Evolutionary conservation across 805 yeast species (phyloP).

Genomic region (Yamadazyma olivae): DNA sequence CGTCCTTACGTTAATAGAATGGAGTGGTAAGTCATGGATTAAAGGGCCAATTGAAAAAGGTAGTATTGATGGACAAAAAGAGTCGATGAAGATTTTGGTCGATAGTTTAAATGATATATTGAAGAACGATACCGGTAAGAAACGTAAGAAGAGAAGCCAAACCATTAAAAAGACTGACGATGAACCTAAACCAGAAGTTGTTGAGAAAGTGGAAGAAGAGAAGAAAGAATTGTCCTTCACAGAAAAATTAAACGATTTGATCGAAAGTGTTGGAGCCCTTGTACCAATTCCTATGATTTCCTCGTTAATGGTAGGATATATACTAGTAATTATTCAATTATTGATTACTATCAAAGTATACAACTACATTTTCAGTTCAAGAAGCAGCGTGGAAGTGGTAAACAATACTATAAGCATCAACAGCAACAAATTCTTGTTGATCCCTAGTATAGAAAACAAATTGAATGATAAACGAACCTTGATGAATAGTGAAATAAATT

Average conservation of each 20-base stretch:
- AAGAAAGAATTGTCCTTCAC: conserved; percentile 15
- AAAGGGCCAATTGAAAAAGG: conserved; percentile 75
- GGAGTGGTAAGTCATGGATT: conserved; percentile 79
- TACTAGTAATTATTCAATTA: conserved; percentile 12
- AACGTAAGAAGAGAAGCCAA: conserved; percentile 10
- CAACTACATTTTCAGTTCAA: not conserved
- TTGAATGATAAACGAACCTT: conserved; percentile 22
- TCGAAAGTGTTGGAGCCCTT: conserved; percentile 20
- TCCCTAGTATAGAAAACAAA: conserved; percentile 39
- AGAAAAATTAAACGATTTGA: conserved; percentile 18
- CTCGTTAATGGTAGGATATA: conserved; percentile 20
- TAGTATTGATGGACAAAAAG: conserved; percentile 68
- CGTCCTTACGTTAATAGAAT: conserved; percentile 56
- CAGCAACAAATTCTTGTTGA: conserved; percentile 33
- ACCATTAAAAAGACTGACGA: conserved; percentile 12
- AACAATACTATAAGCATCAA: conserved; percentile 18
- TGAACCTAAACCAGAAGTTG: conserved; percentile 4
- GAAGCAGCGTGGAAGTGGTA: not conserved
- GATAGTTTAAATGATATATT: conserved; percentile 44
- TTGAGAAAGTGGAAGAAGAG: conserved; percentile 2
- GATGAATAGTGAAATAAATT: conserved; percentile 50
- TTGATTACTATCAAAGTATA: conserved; percentile 9
- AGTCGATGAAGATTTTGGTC: conserved; percentile 49
- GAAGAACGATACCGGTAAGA: conserved; percentile 5
- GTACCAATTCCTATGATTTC: conserved; percentile 27